Evolutionary conservation across 2,329 filamentous ascomycete genomes (phyloP).

Genomic region (Fusarium agapanthi): DNA sequence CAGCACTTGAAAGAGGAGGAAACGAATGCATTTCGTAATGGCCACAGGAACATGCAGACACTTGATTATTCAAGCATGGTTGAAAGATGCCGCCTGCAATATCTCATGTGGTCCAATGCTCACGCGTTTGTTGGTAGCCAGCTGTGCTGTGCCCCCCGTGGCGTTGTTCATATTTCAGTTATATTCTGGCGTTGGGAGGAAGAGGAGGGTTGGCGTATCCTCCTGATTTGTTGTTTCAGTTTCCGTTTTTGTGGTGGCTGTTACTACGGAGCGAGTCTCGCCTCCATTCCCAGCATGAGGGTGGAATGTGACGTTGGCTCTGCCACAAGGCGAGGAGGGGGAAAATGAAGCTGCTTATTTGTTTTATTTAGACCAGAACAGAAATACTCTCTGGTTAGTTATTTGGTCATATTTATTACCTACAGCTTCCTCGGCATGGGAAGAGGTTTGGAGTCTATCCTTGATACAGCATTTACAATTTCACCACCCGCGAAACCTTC

Average conservation of each 20-base stretch:
- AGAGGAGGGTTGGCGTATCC: conserved; percentile 7
- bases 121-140: neutral
- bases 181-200: conserved; percentile 34
- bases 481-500: conserved; percentile 11
- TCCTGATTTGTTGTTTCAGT: conserved; percentile 11
- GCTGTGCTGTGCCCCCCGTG: conserved; percentile 10
- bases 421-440: neutral
- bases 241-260: conserved; percentile 6
- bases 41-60: neutral
- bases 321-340: neutral
- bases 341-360: conserved; percentile 3
- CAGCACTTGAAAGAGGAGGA: neutral
- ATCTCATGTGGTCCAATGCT: neutral
- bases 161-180: conserved; percentile 35
- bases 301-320: conserved; percentile 6
- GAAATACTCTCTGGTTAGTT: conserved; percentile 13
- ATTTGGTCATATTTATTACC: conserved; percentile 11
- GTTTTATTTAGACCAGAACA: conserved; percentile 8
- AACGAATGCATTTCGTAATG: neutral
- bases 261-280: neutral
- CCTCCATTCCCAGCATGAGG: neutral
- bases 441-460: conserved; percentile 23
- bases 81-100: neutral
- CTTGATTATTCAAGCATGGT: neutral
- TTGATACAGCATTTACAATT: conserved; percentile 32